These are phyloP conservation scores for Craterostigma plantagineum DNA, from an alignment of 257 asterid species.

Conservation along the genomic window DNA sequence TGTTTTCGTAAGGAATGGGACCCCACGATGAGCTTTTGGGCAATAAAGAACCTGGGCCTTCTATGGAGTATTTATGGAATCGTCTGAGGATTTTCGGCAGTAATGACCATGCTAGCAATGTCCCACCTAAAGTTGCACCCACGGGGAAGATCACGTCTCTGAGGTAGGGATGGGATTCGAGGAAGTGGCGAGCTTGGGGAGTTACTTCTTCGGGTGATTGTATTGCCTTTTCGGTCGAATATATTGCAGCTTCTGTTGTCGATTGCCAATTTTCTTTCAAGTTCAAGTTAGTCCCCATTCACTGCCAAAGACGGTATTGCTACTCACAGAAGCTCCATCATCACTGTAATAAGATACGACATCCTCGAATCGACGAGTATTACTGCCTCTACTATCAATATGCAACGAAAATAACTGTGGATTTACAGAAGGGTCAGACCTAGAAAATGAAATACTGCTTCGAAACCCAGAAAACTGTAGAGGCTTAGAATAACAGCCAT, in stretches of 20 bases:
- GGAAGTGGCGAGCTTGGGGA: conserved; percentile 44
- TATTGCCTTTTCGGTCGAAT: conserved; percentile 42
- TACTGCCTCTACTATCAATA: too few relatives aligned
- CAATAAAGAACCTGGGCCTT: conserved; percentile 54
- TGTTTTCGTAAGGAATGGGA: conserved; percentile 66
- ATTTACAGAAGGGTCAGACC: too few relatives aligned
- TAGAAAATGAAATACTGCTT: too few relatives aligned
- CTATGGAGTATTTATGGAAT: conserved; percentile 42
- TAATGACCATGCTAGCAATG: conserved; percentile 65
- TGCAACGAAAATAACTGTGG: too few relatives aligned
- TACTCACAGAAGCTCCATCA: conserved; percentile 14
- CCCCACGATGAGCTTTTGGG: conserved; percentile 44
- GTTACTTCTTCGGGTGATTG: conserved; percentile 34
- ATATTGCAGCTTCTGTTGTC: conserved; percentile 24
- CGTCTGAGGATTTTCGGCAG: conserved; percentile 64
- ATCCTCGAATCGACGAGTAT: too few relatives aligned
- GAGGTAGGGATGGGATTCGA: conserved; percentile 65
- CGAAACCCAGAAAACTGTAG: too few relatives aligned
- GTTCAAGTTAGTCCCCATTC: conserved; percentile 44
- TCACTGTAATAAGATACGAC: conserved; percentile 12
- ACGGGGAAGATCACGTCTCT: conserved; percentile 75
- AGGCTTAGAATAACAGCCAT: too few relatives aligned
- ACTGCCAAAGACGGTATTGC: conserved; percentile 28
- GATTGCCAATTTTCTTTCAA: conserved; percentile 45
- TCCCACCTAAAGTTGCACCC: conserved; percentile 52